Evolutionary conservation across 352 stramenopile species (phyloP).

Genomic region (Phytophthora rubi): DNA sequence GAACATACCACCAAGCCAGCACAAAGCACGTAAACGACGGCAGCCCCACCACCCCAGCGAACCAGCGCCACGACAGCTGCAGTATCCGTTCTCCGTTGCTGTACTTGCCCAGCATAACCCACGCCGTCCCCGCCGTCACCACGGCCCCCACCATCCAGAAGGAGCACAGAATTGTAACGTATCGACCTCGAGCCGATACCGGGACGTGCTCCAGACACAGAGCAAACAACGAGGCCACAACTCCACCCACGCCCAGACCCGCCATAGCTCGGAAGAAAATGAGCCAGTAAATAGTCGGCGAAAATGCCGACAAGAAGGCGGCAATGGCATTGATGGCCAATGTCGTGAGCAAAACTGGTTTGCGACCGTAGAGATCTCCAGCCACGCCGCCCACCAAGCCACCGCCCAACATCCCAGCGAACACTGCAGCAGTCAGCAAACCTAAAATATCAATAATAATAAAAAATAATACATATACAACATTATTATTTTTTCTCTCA

Average conservation of each 20-base stretch:
- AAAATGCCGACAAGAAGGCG: slow-evolving; percentile 79
- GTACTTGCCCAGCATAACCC: slow-evolving; percentile 86
- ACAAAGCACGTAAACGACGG: slow-evolving; percentile 77
- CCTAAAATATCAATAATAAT: slow-evolving; percentile 40
- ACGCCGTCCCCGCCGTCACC: slow-evolving; percentile 79
- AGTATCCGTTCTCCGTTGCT: slow-evolving; percentile 63
- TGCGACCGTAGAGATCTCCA: slow-evolving; percentile 85
- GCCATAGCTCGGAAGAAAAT: slow-evolving; percentile 79
- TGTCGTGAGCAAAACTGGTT: slow-evolving; percentile 75
- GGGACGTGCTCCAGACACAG: slow-evolving; percentile 89
- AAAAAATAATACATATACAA: slow-evolving; percentile 11
- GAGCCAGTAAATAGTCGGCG: slow-evolving; percentile 71
- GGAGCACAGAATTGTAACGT: slow-evolving; percentile 88
- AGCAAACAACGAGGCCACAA: slow-evolving; percentile 86
- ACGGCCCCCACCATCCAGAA: slow-evolving; percentile 94
- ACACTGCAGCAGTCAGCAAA: slow-evolving; percentile 88
- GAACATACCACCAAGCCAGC: slow-evolving; percentile 70
- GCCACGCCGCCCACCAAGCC: slow-evolving; percentile 77
- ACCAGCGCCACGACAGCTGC: slow-evolving; percentile 84
- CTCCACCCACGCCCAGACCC: slow-evolving; percentile 82
- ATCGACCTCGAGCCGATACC: slow-evolving; percentile 65
- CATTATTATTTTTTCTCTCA: slow-evolving; percentile 7
- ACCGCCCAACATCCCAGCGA: slow-evolving; percentile 88
- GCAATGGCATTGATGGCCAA: slow-evolving; percentile 83
- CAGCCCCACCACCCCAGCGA: slow-evolving; percentile 74